Percentiles rank a stretch among this genome's conserved stretches.
Evolutionary conservation across 2,329 filamentous ascomycete species (phyloP).

Genomic region (Neonectria ditissima): DNA sequence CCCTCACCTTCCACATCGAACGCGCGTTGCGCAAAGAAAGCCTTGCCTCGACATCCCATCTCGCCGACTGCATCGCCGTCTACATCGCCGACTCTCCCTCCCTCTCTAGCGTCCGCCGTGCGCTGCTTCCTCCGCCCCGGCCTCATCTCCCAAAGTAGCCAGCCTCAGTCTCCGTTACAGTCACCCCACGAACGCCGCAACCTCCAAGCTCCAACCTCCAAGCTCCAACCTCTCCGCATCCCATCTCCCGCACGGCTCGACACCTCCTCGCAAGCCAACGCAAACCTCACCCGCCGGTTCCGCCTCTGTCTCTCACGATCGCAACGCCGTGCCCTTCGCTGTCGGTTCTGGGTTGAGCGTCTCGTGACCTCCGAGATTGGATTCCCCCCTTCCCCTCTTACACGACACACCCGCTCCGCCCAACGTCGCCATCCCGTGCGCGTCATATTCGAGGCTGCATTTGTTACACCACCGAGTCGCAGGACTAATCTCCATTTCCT

Average conservation of each 20-base stretch:
- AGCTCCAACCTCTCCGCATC: slow-evolving; percentile 33
- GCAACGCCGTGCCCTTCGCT: slow-evolving; percentile 27
- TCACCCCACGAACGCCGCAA: slow-evolving; percentile 39
- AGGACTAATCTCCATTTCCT: slow-evolving; percentile 12
- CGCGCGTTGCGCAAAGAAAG: slow-evolving; percentile 16
- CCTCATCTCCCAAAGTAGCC: slow-evolving; percentile 20
- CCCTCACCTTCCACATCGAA: slow-evolving; percentile 16
- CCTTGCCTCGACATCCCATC: not conserved
- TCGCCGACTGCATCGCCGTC: not conserved
- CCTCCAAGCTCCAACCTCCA: slow-evolving; percentile 36
- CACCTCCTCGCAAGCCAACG: slow-evolving; percentile 23
- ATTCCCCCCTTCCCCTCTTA: slow-evolving; percentile 39
- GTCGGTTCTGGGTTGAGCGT: slow-evolving; percentile 30
- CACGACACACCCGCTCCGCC: slow-evolving; percentile 25
- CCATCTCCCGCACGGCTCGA: slow-evolving; percentile 27
- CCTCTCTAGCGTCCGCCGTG: slow-evolving; percentile 33
- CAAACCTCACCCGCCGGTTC: slow-evolving; percentile 13
- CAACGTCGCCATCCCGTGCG: slow-evolving; percentile 35
- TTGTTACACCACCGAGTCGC: slow-evolving; percentile 26
- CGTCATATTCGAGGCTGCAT: slow-evolving; percentile 32
- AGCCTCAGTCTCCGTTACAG: slow-evolving; percentile 21
- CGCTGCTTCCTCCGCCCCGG: slow-evolving; percentile 40
- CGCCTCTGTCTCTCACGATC: slow-evolving; percentile 28
- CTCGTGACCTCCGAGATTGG: slow-evolving; percentile 40
- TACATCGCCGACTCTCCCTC: slow-evolving; percentile 11